Percentiles rank a stretch among this genome's conserved stretches.
phyloP scores from a whole-genome alignment of 2,329 filamentous ascomycete species.

The Fusarium drepaniforme region DNA sequence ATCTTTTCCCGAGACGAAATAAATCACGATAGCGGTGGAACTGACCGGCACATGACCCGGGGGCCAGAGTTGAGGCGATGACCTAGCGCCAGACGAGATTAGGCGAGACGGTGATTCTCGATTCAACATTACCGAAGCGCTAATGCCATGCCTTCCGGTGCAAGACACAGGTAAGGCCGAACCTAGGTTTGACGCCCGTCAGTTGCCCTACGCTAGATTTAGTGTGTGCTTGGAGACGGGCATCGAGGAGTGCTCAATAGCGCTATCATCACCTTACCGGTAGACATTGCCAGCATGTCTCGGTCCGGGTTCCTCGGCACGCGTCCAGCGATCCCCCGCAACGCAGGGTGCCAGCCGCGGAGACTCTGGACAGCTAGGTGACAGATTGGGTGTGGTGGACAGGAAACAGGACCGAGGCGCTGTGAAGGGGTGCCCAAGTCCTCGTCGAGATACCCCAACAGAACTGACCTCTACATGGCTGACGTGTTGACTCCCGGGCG shows the following conservation, averaged over 20 bases:
- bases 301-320: not conserved
- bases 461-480: not conserved
- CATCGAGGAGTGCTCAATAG: not conserved
- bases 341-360: not conserved
- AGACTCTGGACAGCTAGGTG: not conserved
- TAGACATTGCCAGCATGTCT: not conserved
- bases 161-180: not conserved
- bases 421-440: not conserved
- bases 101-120: not conserved
- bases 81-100: not conserved
- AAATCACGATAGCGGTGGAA: not conserved
- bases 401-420: not conserved
- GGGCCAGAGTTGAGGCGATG: not conserved
- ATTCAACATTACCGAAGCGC: not conserved
- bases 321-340: not conserved
- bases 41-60: not conserved
- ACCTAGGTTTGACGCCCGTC: not conserved
- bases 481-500: not conserved
- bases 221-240: not conserved
- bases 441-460: not conserved
- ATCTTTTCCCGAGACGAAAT: not conserved
- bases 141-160: not conserved
- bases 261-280: not conserved
- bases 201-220: not conserved
- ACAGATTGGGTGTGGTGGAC: not conserved